Conservation (phyloP, 768 basidiomycete species). For the Suillus subaureus region DNA sequence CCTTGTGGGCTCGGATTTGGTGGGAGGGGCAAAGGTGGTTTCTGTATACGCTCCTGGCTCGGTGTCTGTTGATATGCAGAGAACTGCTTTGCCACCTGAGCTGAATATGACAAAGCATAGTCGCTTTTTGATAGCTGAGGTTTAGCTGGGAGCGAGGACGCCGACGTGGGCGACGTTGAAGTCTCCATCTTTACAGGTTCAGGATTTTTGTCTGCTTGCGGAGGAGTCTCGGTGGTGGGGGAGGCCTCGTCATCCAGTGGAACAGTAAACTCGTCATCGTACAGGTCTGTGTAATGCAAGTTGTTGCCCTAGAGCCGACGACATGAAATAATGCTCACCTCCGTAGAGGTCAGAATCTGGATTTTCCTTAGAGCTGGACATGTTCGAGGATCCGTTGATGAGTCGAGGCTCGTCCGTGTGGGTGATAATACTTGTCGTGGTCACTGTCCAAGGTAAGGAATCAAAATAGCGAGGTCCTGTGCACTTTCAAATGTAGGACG, state of each 20-base stretch:
- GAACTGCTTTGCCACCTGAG: constrained; percentile 67
- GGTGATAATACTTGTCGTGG: background rate
- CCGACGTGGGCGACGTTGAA: constrained; percentile 16
- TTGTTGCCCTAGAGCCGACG: constrained; percentile 6
- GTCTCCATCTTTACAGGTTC: constrained; percentile 27
- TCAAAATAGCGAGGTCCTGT: constrained; percentile 7
- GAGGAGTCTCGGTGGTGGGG: constrained; percentile 28
- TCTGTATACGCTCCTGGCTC: constrained; percentile 61
- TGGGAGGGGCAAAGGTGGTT: constrained; percentile 28
- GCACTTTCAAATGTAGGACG: constrained; percentile 3
- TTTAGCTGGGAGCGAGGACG: constrained; percentile 28
- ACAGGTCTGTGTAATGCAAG: constrained; percentile 45
- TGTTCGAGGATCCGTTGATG: background rate
- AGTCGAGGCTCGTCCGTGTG: constrained; percentile 22
- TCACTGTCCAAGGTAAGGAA: constrained; percentile 5
- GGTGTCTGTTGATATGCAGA: constrained; percentile 66
- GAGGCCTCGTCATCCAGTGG: constrained; percentile 35
- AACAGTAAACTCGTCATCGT: constrained; percentile 46
- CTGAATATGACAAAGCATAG: constrained; percentile 54
- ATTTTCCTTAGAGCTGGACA: constrained; percentile 37
- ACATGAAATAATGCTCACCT: constrained; percentile 35
- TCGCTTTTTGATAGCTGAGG: constrained; percentile 24
- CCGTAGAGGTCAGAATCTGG: constrained; percentile 48
- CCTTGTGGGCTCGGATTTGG: constrained; percentile 23
- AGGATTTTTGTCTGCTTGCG: constrained; percentile 18